Conservation (phyloP, 2,329 filamentous ascomycete species). For the Clarireedia hainanense region DNA sequence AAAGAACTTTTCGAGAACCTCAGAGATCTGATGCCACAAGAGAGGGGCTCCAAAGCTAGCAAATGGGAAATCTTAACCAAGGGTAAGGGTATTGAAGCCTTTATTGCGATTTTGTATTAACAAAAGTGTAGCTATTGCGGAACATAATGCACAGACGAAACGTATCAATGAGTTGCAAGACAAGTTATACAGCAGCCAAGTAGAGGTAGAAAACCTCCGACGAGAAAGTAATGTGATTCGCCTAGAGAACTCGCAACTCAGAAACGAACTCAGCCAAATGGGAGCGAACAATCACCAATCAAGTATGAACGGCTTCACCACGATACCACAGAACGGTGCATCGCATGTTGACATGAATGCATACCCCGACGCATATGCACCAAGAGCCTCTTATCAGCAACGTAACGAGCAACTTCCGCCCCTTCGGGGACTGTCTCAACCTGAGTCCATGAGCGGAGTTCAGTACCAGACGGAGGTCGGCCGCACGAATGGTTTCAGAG, state of each 20-base stretch:
- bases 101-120: conserved; percentile 11
- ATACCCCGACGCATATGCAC: conserved; percentile 4
- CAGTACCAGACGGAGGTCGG: conserved; percentile 40
- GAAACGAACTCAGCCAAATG: conserved; percentile 19
- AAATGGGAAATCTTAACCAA: conserved; percentile 88
- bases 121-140: conserved; percentile 45
- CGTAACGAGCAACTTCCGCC: conserved; percentile 29
- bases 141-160: conserved; percentile 49
- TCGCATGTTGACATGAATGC: conserved; percentile 7
- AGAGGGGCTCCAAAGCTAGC: conserved; percentile 74
- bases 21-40: conserved; percentile 69
- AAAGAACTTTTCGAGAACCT: conserved; percentile 79
- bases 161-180: conserved; percentile 20
- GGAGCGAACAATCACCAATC: conserved; percentile 30
- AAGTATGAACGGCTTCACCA: conserved; percentile 11
- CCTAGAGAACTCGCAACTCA: conserved; percentile 26
- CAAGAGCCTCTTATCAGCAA: background rate
- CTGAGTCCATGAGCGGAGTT: conserved; percentile 59
- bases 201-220: conserved; percentile 32
- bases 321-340: conserved; percentile 4
- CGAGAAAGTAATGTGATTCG: conserved; percentile 38
- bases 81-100: conserved; percentile 43
- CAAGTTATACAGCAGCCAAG: conserved; percentile 32
- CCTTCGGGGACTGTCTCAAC: conserved; percentile 21
- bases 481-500: conserved; percentile 1